Conservation (phyloP, 441 rosid species). For the Erodium moschatum region DNA sequence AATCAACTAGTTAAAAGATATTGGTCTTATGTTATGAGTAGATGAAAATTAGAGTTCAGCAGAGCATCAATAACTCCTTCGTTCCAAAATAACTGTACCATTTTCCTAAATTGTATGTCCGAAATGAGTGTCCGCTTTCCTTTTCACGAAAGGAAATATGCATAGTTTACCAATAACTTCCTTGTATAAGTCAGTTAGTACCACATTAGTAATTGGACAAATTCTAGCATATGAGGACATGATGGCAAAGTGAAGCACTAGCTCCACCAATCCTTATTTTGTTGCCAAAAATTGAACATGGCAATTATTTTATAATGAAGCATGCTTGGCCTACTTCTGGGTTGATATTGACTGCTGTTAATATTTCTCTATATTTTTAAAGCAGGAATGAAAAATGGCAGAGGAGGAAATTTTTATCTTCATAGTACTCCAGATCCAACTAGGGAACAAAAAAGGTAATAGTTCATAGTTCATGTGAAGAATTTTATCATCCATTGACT, state of each 20-base stretch:
- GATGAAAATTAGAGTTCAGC: neutral
- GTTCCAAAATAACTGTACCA: no score
- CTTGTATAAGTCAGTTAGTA: neutral
- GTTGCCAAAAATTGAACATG: neutral
- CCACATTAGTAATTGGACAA: neutral
- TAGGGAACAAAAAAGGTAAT: conserved; percentile 47
- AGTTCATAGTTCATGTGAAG: no score
- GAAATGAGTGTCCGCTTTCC: neutral
- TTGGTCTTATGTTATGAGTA: neutral
- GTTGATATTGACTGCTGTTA: neutral
- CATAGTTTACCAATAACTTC: neutral
- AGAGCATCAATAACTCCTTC: no score
- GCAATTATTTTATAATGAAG: no score
- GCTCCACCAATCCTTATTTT: neutral
- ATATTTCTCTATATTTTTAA: no score
- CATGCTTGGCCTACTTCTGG: neutral
- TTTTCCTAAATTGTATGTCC: neutral
- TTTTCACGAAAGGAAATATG: neutral
- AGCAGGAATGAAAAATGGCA: conserved; percentile 38
- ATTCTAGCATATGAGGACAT: neutral
- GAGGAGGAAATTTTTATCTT: conserved; percentile 26
- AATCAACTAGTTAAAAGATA: neutral
- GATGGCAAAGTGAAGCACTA: neutral
- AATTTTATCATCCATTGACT: neutral
- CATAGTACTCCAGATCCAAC: conserved; percentile 26